Base-by-base conservation (phyloP, 495 filamentous ascomycete species). In the Hapsidospora chrysogenum region DNA sequence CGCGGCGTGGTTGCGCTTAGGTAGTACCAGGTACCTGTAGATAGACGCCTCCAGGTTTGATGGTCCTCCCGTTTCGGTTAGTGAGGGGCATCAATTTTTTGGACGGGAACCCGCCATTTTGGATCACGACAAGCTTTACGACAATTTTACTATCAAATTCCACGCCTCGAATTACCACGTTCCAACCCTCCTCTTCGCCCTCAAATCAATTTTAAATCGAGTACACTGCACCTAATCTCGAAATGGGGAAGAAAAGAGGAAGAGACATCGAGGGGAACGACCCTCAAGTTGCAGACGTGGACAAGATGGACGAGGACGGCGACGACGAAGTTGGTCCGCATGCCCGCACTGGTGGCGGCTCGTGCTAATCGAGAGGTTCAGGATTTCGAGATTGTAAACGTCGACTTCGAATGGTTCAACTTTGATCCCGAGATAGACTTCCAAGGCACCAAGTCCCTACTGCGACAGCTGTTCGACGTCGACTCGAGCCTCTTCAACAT, bases 351-450 rank as follows among this genome's bases (percentile, higher is more conserved):
- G n/a, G n/a, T n/a, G n/a, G n/a, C n/a, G n/a, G n/a, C n/a, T n/a
- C n/a, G 6, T 26, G 6, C 23, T 6, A 26, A 26, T 17, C 30
- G 14, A 30, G 10, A 27, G 2, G 4, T 1, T 25, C 33, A 92
- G 83, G 81, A 92, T 33, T 73, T 79, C 44, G 77, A 92, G 55
- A 80, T 89, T 53, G 72, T 99, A 40, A 80, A 94, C 53, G 85
- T 95, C 17, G 87, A 95, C 31, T 99, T 99, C 54, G 92, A 96
- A 59, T 93, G 80, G 74, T 96, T 96, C 61, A 89, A 95, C 61
- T 87, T 86, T 40, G 79, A 93, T 46, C 65, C 81, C 4, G 68
- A 78, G 13, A 68, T 87, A 46, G 92, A 99, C 51, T 96, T 96
- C 56, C 85, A 96, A 56, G 92, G 92, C 22, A 63, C 93, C 42